These are phyloP conservation scores for Tetrahymena borealis DNA, from an alignment of 73 alveolate species.

Conservation along the genomic window DNA sequence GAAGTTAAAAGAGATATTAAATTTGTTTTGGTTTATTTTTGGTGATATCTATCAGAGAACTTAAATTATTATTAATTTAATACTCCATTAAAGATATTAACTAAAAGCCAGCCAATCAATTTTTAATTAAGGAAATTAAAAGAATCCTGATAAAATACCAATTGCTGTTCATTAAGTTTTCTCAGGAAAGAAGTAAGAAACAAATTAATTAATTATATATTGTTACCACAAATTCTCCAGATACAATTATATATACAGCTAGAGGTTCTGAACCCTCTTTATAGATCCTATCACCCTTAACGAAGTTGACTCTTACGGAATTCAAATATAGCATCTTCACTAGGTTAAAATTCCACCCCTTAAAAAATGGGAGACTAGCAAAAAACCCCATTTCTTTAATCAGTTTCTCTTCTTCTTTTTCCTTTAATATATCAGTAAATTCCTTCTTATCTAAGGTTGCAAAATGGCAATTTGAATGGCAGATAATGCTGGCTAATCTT, in stretches of 20 bases:
- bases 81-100: too few species aligned
- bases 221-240: not conserved
- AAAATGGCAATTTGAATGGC: slow-evolving; percentile 11
- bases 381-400: not conserved
- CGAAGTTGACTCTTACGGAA: not conserved
- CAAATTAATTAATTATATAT: too few species aligned
- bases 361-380: not conserved
- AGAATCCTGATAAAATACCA: too few species aligned
- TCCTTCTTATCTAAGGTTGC: not conserved
- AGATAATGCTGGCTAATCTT: slow-evolving; percentile 35
- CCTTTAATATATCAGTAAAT: not conserved
- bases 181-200: too few species aligned
- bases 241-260: not conserved
- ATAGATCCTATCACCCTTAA: not conserved
- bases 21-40: too few species aligned
- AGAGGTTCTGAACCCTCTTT: not conserved
- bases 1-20: too few species aligned
- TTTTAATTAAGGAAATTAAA: too few species aligned
- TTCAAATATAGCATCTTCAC: not conserved
- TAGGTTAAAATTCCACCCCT: not conserved
- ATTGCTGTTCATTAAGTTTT: too few species aligned
- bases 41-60: too few species aligned
- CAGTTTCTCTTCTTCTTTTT: not conserved
- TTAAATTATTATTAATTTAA: too few species aligned
- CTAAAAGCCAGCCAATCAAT: too few species aligned